Base-by-base conservation (phyloP, 1,139 yeast genomes). In the Ashbya aceris region DNA sequence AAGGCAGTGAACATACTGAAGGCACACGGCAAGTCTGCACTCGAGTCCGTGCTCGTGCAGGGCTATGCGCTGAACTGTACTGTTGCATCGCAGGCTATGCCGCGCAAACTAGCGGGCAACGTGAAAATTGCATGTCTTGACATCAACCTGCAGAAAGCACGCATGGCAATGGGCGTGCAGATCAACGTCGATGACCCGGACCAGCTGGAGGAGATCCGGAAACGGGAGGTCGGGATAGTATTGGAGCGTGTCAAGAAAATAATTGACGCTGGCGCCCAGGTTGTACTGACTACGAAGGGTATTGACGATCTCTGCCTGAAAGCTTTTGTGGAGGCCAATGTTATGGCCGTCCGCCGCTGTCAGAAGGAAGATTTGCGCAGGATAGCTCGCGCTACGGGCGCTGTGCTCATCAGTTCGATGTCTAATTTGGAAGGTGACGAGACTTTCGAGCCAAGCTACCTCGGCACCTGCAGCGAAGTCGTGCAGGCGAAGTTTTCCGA, bases 121-220 rank as follows among this genome's bases (percentile, higher is more conserved):
- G 61, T 61, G 32, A 84, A 82, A 60, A 86, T 93, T 59, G 99
- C 98, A 4, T 82, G 91, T 53, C 73, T 93, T 59, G 99, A 93
- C 65, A 77, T 93, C 66, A 91, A 93, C 65, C 70, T 93, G 60
- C 98, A 93, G 65, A 91, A 89, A 65, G 91, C 96, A 7, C 79
- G 89, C 64, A 87, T 93, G 97, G 96, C 97, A 32, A 79, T 93
- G 80, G 99, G 99, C 41, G 97, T 93, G 43, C 95, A 89, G 65
- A 85, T 93, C 62, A 89, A 91, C 60, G 86, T 93, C 58, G 95
- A 86, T 55, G 97, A 93, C 62, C 98, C 99, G 35, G 96, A 91
- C 54, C 96, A 87, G 67, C 75, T 93, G 55, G 99, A 93, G 68
- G 91, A 87, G 60, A 89, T 93, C 54, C 77, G 98, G 61, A 82